Evolutionary conservation across 352 stramenopile species (phyloP).

Genomic region (Phytophthora cactorum): DNA sequence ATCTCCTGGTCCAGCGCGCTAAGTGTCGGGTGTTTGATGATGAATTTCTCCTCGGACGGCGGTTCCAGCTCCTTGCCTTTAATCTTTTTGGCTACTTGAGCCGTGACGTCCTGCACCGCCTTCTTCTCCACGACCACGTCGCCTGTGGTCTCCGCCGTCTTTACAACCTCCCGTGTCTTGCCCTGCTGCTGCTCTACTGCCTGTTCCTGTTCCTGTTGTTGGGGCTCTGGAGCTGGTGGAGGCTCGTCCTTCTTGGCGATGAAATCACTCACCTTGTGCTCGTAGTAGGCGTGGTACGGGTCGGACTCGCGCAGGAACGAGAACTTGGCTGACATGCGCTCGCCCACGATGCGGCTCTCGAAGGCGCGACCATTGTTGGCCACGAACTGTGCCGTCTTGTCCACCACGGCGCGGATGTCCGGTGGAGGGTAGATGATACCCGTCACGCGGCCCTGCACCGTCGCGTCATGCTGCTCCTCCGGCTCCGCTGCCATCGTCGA

Average conservation of each 20-base stretch:
- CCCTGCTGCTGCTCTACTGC: slow-evolving; percentile 21
- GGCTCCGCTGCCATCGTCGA: slow-evolving; percentile 31
- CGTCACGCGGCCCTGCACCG: slow-evolving; percentile 79
- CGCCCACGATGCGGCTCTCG: slow-evolving; percentile 96
- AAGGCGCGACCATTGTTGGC: slow-evolving; percentile 98
- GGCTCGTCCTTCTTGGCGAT: slow-evolving; percentile 50
- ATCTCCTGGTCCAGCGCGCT: slow-evolving; percentile 95
- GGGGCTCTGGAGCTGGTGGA: slow-evolving; percentile 4
- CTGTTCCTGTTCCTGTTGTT: slow-evolving; percentile 37
- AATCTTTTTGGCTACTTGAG: slow-evolving; percentile 92
- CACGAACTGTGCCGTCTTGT: slow-evolving; percentile 99
- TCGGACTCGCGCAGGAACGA: slow-evolving; percentile 95
- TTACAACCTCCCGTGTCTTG: slow-evolving; percentile 27
- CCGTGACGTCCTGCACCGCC: slow-evolving; percentile 79
- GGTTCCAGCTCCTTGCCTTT: slow-evolving; percentile 86
- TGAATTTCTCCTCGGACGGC: slow-evolving; percentile 76
- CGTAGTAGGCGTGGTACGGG: slow-evolving; percentile 99
- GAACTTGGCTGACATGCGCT: slow-evolving; percentile 97
- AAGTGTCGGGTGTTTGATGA: slow-evolving; percentile 90
- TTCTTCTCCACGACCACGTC: slow-evolving; percentile 87
- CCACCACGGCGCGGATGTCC: slow-evolving; percentile 97
- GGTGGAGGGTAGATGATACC: slow-evolving; percentile 97
- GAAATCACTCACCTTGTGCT: slow-evolving; percentile 95
- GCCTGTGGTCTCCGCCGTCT: slow-evolving; percentile 37
- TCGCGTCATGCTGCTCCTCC: slow-evolving; percentile 37